A percentile compares a stretch with the other conserved stretches of the same genome.
Evolutionary conservation across 2,329 filamentous ascomycete genomes (phyloP).

Genomic region (Celoporthe dispersa): DNA sequence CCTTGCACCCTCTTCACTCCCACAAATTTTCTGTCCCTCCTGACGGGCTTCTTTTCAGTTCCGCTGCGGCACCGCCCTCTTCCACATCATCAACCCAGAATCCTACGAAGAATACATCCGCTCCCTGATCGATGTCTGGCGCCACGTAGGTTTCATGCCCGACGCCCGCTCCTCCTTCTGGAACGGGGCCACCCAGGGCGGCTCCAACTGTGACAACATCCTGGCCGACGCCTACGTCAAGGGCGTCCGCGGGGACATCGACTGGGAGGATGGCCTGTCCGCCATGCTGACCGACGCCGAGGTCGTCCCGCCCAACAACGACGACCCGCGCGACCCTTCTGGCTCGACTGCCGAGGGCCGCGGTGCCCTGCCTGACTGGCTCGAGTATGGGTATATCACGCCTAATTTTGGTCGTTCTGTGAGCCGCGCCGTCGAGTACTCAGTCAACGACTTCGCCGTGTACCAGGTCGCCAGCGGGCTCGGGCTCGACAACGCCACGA

Average conservation of each 20-base stretch:
- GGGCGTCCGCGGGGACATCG: constrained; percentile 62
- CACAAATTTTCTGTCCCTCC: not conserved
- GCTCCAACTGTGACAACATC: constrained; percentile 72
- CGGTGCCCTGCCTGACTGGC: constrained; percentile 72
- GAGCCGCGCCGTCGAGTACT: constrained; percentile 69
- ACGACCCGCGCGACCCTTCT: constrained; percentile 60
- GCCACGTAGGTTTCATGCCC: constrained; percentile 66
- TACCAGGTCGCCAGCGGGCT: constrained; percentile 67
- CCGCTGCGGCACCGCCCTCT: constrained; percentile 66
- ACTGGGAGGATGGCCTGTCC: constrained; percentile 66
- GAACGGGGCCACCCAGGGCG: constrained; percentile 71
- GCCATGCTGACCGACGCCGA: constrained; percentile 73
- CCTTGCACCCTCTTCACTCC: not conserved
- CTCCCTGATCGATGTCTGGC: constrained; percentile 70
- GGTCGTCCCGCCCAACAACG: constrained; percentile 61
- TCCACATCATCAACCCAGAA: constrained; percentile 66
- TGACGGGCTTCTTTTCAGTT: constrained; percentile 45
- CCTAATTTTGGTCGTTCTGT: constrained; percentile 64
- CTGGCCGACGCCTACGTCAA: constrained; percentile 75
- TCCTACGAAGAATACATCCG: constrained; percentile 69
- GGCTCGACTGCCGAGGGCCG: constrained; percentile 70
- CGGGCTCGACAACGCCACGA: constrained; percentile 55
- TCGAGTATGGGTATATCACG: constrained; percentile 67
- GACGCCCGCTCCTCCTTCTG: constrained; percentile 70
- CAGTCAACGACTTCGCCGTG: constrained; percentile 70